Evolutionary conservation across 2,329 filamentous ascomycete species (phyloP), one percentile per base, ranked within the genome.

Genomic region (Aureobasidium sp.): DNA sequence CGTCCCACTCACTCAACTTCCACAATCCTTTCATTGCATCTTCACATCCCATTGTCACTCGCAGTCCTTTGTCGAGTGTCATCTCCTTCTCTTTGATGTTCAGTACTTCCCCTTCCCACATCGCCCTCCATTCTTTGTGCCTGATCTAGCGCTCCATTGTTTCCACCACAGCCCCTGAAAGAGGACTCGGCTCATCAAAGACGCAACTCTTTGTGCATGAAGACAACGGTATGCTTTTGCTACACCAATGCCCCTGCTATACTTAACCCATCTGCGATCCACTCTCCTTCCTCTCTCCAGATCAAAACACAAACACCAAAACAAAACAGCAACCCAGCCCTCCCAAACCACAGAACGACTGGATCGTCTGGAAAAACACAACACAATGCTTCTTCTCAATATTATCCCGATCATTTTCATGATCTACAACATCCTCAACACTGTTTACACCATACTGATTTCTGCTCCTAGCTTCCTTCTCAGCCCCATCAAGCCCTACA

Each of bases 251-350:
- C 49, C 17, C 9, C 37, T 17, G 21, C 4, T 27, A 23, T 43
- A 55, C n/a, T 31, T 43, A 55, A 33, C 7, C 4, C 37, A 23
- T 6, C 10, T 27, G 8, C 25, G n/a, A 42, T 55, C n/a, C n/a
- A 10, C 25, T 17, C 25, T 38, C 23, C 15, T 21, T 37, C 27
- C 51, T 55, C 27, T 43, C n/a, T 23, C 17, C 51, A 43, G 51
- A 55, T 23, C 17, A 17, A 55, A 55, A 55, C 37, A 43, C 21
- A 53, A 50, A 51, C 29, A 51, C 50, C 31, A 40, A 53, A 53
- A 53, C 49, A 53, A 35, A 50, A 37, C 45, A 21, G 45, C 27
- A 49, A 49, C 29, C 27, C 45, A 49, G n/a, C n/a, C 45, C 11
- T n/a, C 43, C 11, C 27, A 37, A 50, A 50, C 9, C 8, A 50